phyloP scores from a whole-genome alignment of 2,329 filamentous ascomycete species.

The Nigrograna mackinnonii region DNA sequence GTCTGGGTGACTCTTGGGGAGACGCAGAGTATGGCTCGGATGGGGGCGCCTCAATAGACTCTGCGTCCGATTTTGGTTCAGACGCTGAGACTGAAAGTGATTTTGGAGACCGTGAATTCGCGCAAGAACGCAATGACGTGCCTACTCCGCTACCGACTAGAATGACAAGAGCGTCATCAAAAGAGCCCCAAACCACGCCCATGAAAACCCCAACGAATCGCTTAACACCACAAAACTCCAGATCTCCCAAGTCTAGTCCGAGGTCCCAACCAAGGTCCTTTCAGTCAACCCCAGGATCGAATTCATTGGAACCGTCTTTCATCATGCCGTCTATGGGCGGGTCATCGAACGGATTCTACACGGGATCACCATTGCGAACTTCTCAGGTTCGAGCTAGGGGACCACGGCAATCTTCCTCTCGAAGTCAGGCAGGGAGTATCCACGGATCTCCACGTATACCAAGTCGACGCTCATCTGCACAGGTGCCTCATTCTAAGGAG shows the following conservation, averaged over 20 bases:
- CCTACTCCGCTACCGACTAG: slow-evolving; percentile 18
- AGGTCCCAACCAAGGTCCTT: slow-evolving; percentile 12
- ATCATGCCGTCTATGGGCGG: slow-evolving; percentile 45
- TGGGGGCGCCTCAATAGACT: slow-evolving; percentile 24
- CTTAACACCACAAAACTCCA: slow-evolving; percentile 12
- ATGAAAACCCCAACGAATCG: slow-evolving; percentile 15
- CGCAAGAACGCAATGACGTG: slow-evolving; percentile 14
- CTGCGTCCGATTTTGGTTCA: slow-evolving; percentile 21
- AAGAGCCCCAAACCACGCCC: slow-evolving; percentile 12
- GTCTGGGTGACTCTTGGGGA: slow-evolving; percentile 39
- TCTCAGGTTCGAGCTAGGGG: slow-evolving; percentile 22
- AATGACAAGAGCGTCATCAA: slow-evolving; percentile 13
- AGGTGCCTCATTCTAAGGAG: slow-evolving; percentile 4
- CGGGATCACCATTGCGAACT: slow-evolving; percentile 22
- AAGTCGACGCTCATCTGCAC: slow-evolving; percentile 3
- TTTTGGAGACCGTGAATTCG: slow-evolving; percentile 14
- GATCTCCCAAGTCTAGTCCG: slow-evolving; percentile 15
- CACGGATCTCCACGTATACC: slow-evolving; percentile 8
- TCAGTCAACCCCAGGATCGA: slow-evolving; percentile 12
- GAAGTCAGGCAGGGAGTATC: too few species aligned
- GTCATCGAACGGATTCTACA: slow-evolving; percentile 22
- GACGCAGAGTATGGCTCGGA: slow-evolving; percentile 32
- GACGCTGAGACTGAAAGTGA: slow-evolving; percentile 27
- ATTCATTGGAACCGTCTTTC: slow-evolving; percentile 42
- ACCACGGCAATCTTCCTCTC: slow-evolving; percentile 9